Percentiles rank a stretch among this genome's conserved stretches.
Evolutionary conservation across 179 eudicot species (phyloP).

Genomic region (Actinidia chinensis): DNA sequence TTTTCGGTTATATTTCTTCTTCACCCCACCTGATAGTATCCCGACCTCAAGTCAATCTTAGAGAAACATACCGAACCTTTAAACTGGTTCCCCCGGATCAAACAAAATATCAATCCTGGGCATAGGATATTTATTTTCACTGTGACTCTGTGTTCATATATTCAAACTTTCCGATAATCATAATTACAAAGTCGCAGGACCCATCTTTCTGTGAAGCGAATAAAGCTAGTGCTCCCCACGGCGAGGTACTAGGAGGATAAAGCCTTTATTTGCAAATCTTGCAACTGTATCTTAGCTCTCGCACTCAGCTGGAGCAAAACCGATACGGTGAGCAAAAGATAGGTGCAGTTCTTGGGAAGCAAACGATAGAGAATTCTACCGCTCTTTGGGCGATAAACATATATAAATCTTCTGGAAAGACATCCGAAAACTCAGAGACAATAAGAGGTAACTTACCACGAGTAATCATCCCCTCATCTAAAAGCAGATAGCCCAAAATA

Average conservation of each 20-base stretch:
- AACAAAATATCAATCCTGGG: neutral
- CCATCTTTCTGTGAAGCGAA: neutral
- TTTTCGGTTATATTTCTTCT: neutral
- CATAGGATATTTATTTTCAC: neutral
- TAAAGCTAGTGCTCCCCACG: neutral
- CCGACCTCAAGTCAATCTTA: neutral
- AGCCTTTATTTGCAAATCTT: neutral
- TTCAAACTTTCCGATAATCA: neutral
- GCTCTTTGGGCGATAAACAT: neutral
- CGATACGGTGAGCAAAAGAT: neutral
- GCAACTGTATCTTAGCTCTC: neutral
- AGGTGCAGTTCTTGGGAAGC: neutral
- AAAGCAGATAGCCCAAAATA: too few relatives aligned
- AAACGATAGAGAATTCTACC: neutral
- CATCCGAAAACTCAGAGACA: neutral
- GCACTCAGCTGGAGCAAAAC: neutral
- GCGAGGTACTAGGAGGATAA: neutral
- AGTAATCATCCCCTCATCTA: neutral
- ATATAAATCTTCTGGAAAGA: neutral
- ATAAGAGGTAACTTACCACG: neutral
- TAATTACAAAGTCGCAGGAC: neutral
- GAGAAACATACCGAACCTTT: too few relatives aligned
- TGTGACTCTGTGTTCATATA: too few relatives aligned
- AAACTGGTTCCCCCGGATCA: too few relatives aligned
- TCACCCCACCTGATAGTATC: neutral